Percentiles rank a stretch among this genome's conserved stretches.
These are phyloP conservation scores for Annulohypoxylon bovei DNA, from an alignment of 495 filamentous ascomycete species.

Conservation along the genomic window DNA sequence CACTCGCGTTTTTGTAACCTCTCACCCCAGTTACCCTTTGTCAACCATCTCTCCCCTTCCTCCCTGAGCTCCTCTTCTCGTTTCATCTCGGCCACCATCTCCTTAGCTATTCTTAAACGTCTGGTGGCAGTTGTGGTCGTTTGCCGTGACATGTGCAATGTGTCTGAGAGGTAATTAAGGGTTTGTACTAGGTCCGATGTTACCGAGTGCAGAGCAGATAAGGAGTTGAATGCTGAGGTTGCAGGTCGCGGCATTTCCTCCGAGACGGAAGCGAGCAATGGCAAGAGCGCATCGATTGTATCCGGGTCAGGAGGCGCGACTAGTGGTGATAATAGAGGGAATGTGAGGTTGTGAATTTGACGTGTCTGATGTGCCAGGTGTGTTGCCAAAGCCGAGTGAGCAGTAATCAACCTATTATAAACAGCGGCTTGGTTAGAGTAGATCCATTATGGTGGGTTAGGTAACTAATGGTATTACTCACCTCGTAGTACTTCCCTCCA, in stretches of 20 bases:
- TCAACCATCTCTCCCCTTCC: constrained; percentile 81
- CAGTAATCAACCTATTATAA: constrained; percentile 77
- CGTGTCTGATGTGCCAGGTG: constrained; percentile 88
- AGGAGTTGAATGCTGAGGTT: constrained; percentile 63
- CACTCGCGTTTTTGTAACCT: constrained; percentile 79
- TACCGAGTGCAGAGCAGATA: constrained; percentile 68
- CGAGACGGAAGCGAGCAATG: constrained; percentile 65
- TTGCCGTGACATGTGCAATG: constrained; percentile 92
- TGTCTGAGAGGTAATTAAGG: constrained; percentile 87
- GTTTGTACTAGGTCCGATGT: constrained; percentile 82
- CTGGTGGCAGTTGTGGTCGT: constrained; percentile 81
- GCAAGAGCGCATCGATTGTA: constrained; percentile 72
- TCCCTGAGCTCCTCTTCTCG: constrained; percentile 83
- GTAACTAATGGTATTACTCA: constrained; percentile 50
- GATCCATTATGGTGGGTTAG: not conserved
- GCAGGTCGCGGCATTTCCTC: constrained; percentile 66
- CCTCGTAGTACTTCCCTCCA: constrained; percentile 84
- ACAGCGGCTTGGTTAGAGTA: constrained; percentile 36
- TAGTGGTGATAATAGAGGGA: constrained; percentile 73
- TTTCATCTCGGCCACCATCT: constrained; percentile 83
- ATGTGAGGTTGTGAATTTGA: constrained; percentile 80
- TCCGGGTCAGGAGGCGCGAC: constrained; percentile 63
- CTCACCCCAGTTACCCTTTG: constrained; percentile 81
- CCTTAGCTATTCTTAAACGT: constrained; percentile 76
- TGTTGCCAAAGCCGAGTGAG: constrained; percentile 83